Percentiles rank a stretch among this genome's conserved stretches.
Conservation (phyloP, 768 basidiomycete genomes). For the Multifurca ochricompacta region DNA sequence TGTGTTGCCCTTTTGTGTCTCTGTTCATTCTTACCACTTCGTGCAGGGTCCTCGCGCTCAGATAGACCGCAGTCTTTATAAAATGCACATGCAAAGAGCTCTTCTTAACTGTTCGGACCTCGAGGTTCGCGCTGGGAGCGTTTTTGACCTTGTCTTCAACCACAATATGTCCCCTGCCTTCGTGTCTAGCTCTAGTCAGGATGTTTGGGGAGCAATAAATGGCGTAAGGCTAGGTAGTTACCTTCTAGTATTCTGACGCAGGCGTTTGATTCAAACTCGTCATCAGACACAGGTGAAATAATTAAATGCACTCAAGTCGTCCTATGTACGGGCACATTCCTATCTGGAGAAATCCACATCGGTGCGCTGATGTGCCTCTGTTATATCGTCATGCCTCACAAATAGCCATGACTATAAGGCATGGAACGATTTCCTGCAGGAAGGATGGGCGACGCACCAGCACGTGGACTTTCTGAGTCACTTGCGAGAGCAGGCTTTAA, state of each 20-base stretch:
- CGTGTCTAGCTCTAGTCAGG: slow-evolving; percentile 24
- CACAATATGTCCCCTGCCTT: slow-evolving; percentile 27
- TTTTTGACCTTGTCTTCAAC: slow-evolving; percentile 70
- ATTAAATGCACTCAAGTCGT: slow-evolving; percentile 77
- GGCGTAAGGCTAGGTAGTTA: slow-evolving; percentile 63
- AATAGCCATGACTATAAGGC: slow-evolving; percentile 31
- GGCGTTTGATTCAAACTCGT: background rate
- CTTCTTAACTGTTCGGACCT: slow-evolving; percentile 62
- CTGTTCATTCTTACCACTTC: background rate
- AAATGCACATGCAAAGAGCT: slow-evolving; percentile 67
- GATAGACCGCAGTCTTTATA: slow-evolving; percentile 80
- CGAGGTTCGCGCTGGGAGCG: slow-evolving; percentile 61
- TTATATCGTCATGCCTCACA: background rate
- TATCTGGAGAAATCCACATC: slow-evolving; percentile 87
- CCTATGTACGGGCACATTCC: slow-evolving; percentile 86
- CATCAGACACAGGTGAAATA: slow-evolving; percentile 61
- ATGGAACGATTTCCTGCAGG: slow-evolving; percentile 73
- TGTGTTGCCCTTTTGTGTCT: slow-evolving; percentile 20
- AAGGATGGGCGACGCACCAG: slow-evolving; percentile 62
- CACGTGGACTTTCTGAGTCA: slow-evolving; percentile 68
- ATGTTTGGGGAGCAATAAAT: slow-evolving; percentile 43
- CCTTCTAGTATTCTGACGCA: background rate
- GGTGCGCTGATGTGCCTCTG: slow-evolving; percentile 34
- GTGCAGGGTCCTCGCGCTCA: slow-evolving; percentile 83
- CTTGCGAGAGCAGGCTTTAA: slow-evolving; percentile 69